Percentiles rank a stretch among this genome's conserved stretches.
Evolutionary conservation across 495 filamentous ascomycete species (phyloP).

Genomic region (Neurospora pannonica): DNA sequence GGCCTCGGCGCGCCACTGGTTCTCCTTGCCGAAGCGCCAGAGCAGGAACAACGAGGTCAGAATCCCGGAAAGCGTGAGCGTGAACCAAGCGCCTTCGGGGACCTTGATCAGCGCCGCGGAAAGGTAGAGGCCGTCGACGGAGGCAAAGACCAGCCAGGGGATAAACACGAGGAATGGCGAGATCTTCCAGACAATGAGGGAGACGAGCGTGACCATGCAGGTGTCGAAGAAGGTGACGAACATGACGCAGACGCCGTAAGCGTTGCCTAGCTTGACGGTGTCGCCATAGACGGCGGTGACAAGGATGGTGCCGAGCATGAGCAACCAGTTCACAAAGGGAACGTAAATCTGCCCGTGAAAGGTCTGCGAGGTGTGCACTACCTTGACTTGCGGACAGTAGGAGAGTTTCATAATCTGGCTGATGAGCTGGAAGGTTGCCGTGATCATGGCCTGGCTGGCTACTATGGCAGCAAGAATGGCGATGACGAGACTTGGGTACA

Average conservation of each 20-base stretch:
- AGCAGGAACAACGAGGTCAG: slow-evolving; percentile 53
- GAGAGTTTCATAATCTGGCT: slow-evolving; percentile 65
- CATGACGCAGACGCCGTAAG: slow-evolving; percentile 56
- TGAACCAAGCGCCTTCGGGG: slow-evolving; percentile 68
- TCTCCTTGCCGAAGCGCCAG: slow-evolving; percentile 68
- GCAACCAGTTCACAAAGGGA: slow-evolving; percentile 60
- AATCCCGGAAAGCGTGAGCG: slow-evolving; percentile 49
- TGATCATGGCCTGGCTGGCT: slow-evolving; percentile 71
- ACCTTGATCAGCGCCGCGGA: slow-evolving; percentile 60
- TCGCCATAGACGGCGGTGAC: slow-evolving; percentile 66
- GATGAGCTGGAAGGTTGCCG: slow-evolving; percentile 57
- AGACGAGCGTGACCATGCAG: slow-evolving; percentile 56
- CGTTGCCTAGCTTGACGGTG: slow-evolving; percentile 42
- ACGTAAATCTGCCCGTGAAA: slow-evolving; percentile 68
- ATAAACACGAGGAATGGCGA: slow-evolving; percentile 46
- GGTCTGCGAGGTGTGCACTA: slow-evolving; percentile 52
- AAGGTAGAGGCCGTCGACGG: slow-evolving; percentile 55
- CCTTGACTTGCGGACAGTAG: slow-evolving; percentile 66
- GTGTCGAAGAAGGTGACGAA: slow-evolving; percentile 69
- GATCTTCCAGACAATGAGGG: slow-evolving; percentile 58
- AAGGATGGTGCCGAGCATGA: slow-evolving; percentile 66
- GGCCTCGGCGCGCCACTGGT: slow-evolving; percentile 60
- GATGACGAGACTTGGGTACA: slow-evolving; percentile 56
- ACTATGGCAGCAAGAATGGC: slow-evolving; percentile 63
- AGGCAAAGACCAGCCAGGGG: slow-evolving; percentile 52